A percentile compares a stretch with the other conserved stretches of the same genome.
These are phyloP conservation scores for Borealophlyctis nickersoniae DNA, from an alignment of 192 early-diverging fungal species.

Conservation along the genomic window DNA sequence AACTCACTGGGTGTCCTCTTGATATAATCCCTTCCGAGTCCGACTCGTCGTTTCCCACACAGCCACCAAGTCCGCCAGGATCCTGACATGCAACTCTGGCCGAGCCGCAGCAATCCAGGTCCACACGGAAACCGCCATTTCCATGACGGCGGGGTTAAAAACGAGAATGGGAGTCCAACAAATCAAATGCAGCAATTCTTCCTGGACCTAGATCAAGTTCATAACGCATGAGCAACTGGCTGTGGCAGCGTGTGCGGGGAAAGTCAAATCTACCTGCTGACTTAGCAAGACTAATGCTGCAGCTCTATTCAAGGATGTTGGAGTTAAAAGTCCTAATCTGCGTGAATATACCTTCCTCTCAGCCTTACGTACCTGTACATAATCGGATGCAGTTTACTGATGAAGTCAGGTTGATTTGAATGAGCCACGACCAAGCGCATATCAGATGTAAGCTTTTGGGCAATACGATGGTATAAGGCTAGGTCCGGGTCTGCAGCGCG, in stretches of 20 bases:
- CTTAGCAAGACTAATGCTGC: no score
- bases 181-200: slow-evolving; percentile 74
- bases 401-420: slow-evolving; percentile 9
- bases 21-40: slow-evolving; percentile 77
- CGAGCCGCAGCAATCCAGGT: slow-evolving; percentile 80
- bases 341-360: no score
- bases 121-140: slow-evolving; percentile 85
- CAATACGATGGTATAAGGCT: slow-evolving; percentile 2
- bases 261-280: no score
- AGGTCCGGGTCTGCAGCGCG: no score
- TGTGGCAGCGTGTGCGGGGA: no score
- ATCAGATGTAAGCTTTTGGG: slow-evolving; percentile 15
- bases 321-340: no score
- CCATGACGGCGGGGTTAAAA: slow-evolving; percentile 76
- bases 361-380: slow-evolving; percentile 10
- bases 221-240: no score
- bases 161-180: slow-evolving; percentile 83
- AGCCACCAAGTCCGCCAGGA: slow-evolving; percentile 80
- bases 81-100: slow-evolving; percentile 64
- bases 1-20: slow-evolving; percentile 17
- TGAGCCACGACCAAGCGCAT: slow-evolving; percentile 16
- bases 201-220: slow-evolving; percentile 52
- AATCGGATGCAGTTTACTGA: slow-evolving; percentile 25
- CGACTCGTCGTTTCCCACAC: slow-evolving; percentile 81
- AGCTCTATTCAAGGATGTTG: no score